These are phyloP conservation scores for Artomyces pyxidatus DNA, from an alignment of 768 basidiomycete species.

Conservation along the genomic window DNA sequence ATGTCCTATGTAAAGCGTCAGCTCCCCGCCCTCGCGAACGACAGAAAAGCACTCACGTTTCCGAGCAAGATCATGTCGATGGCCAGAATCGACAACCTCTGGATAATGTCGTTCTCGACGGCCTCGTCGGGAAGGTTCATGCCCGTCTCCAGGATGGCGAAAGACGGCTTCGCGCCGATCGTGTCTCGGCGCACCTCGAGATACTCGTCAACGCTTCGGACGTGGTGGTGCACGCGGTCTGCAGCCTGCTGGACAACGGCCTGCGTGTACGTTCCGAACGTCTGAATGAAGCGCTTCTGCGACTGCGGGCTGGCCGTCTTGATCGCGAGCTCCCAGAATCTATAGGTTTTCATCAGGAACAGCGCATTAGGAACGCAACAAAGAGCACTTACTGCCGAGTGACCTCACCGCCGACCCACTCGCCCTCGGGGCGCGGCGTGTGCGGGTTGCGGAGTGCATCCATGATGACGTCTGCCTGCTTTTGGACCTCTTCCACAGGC, in stretches of 20 bases:
- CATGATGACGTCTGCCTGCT: conserved; percentile 16
- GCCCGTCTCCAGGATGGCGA: conserved; percentile 11
- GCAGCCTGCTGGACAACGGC: conserved; percentile 13
- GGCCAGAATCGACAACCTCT: conserved; percentile 7
- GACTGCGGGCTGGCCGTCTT: conserved; percentile 11
- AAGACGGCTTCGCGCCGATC: conserved; percentile 15
- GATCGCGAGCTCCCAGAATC: conserved; percentile 18
- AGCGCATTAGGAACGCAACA: not conserved
- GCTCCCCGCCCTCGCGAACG: not conserved
- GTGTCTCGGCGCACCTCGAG: conserved; percentile 13
- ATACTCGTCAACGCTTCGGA: conserved; percentile 12
- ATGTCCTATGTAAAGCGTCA: conserved; percentile 20
- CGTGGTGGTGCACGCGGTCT: conserved; percentile 10
- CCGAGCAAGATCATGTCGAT: conserved; percentile 17
- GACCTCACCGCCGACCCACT: conserved; percentile 18
- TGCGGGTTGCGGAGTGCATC: conserved; percentile 18
- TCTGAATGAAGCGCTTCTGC: conserved; percentile 15
- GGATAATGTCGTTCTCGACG: conserved; percentile 7
- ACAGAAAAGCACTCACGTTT: conserved; percentile 1
- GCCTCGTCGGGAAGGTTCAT: conserved; percentile 13
- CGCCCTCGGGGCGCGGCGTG: conserved; percentile 14
- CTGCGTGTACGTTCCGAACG: conserved; percentile 12
- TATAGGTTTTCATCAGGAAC: not conserved
- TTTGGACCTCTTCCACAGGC: conserved; percentile 12
- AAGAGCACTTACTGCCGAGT: conserved; percentile 15